Evolutionary conservation across 2,329 filamentous ascomycete species (phyloP), one percentile per base, ranked within the genome.

Genomic region (Alternaria burnsii): DNA sequence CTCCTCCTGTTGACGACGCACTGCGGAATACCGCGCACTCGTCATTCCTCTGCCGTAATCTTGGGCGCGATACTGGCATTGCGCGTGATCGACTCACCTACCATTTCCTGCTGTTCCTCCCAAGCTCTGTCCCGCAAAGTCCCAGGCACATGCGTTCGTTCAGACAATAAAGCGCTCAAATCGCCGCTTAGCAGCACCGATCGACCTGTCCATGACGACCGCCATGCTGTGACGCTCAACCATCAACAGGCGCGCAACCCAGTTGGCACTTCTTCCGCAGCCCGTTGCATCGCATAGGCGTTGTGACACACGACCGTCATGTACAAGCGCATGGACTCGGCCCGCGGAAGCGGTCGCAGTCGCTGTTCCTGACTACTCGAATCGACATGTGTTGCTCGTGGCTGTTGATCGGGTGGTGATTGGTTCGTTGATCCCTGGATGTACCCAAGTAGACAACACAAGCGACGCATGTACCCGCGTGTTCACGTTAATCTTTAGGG

Each of bases 401-500:
- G 58, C 53, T 36, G 34, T 41, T 30, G 24, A 2, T 3, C 34
- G 20, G 2, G 1, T 4, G 4, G 3, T 48, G 14, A 60, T 60
- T 60, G 58, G 58, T 3, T 28, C 3, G 12, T 40, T 8, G 9
- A 5, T 38, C 8, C 34, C 4, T 2, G 10, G 24, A 26, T 40
- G 30, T 47, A 18, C 30, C 30, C 30, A 32, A 12, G 30, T 28
- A 57, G 7, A 18, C 3, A 12, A 2, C 24, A 20, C n/a, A 26
- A 32, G 52, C 44, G 32, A 59, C 32, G 40, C 52, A 59, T 40
- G 44, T 52, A 52, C 46, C 58, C 58, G 58, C 52, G 18, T 32
- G 47, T 56, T 50, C 46, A 46, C 46, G 26, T 59, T 10, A 41
- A 51, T 34, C n/a, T 26, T 44, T 14, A 14, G 20, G 30, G 22